Base-by-base conservation (phyloP, 2,329 filamentous ascomycete genomes). In the Penicillium sp. region DNA sequence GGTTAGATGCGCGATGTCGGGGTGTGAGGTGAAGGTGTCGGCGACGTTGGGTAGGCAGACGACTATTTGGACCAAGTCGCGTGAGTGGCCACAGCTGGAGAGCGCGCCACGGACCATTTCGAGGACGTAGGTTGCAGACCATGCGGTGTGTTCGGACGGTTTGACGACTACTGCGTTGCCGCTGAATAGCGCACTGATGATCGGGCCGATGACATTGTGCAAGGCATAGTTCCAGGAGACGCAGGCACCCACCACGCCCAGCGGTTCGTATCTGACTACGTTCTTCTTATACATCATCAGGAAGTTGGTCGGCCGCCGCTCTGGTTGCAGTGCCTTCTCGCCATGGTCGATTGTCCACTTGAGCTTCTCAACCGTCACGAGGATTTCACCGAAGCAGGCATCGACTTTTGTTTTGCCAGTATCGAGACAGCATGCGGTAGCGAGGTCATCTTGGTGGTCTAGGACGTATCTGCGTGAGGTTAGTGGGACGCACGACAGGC, bases 191-290 rank as follows among this genome's bases (percentile, higher is more conserved):
- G 88, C 84, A 58, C 88, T 91, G 66, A 97, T 95, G 58, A 96
- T 81, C 12, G 92, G 93, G 0, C 88, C 89, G 39, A 97, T 82
- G 55, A 97, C 78, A 72, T 99, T 99, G 75, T 99, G 93, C 71
- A 97, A 95, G 37, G 89, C 84, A 67, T 90, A 97, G 75, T 99
- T 99, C 93, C 93, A 99, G 66, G 88, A 93, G 36, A 99, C 89
- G 44, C 92, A 86, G 14, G 93, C 92, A 10, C 89, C 86, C 5
- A 99, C 88, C 30, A 99, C 89, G 13, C 93, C 93, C 16, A 97
- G 76, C 12, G 93, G 92, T 71, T 99, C 91, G 70, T 95, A 99
- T 41, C 81, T 76, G 25, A 99, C 90, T 54, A 84, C 86, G 66
- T 96, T 96, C 68, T 81, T 83, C 79, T 99, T 99, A 74, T 97